Percentiles rank a stretch among this genome's conserved stretches.
phyloP scores from a whole-genome alignment of 805 yeast genomes.

The Ogataea pilisensis region DNA sequence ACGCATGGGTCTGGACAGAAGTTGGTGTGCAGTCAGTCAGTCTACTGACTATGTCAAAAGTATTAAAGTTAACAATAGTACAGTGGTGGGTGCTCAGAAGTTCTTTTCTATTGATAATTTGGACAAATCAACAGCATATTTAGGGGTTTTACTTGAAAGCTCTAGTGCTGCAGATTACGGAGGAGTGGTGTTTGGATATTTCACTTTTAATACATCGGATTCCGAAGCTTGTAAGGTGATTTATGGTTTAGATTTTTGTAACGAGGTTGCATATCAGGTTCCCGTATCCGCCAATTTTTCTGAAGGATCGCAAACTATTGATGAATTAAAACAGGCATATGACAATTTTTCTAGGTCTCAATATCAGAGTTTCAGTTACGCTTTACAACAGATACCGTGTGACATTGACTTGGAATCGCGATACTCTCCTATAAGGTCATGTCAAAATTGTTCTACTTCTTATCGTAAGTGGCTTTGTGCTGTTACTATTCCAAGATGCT shows the following conservation, averaged over 20 bases:
- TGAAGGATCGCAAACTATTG: conserved; percentile 27
- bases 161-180: conserved; percentile 40
- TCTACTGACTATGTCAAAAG: conserved; percentile 20
- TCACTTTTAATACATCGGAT: conserved; percentile 53
- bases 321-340: conserved; percentile 44
- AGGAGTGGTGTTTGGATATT: conserved; percentile 57
- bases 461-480: conserved; percentile 90
- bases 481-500: conserved; percentile 82
- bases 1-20: conserved; percentile 40
- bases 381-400: conserved; percentile 75
- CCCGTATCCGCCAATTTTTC: conserved; percentile 44
- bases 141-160: conserved; percentile 58
- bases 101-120: conserved; percentile 62
- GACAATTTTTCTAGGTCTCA: conserved; percentile 56
- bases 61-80: conserved; percentile 20
- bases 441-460: conserved; percentile 65
- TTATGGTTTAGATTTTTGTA: conserved; percentile 72
- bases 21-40: conserved; percentile 69
- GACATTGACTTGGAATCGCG: conserved; percentile 59
- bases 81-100: conserved; percentile 24
- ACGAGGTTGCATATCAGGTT: conserved; percentile 80
- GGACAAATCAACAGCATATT: conserved; percentile 55
- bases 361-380: conserved; percentile 66
- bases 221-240: conserved; percentile 65
- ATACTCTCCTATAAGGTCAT: conserved; percentile 70